Conservation (phyloP, 495 filamentous ascomycete species). For the Trichoderma virens region DNA sequence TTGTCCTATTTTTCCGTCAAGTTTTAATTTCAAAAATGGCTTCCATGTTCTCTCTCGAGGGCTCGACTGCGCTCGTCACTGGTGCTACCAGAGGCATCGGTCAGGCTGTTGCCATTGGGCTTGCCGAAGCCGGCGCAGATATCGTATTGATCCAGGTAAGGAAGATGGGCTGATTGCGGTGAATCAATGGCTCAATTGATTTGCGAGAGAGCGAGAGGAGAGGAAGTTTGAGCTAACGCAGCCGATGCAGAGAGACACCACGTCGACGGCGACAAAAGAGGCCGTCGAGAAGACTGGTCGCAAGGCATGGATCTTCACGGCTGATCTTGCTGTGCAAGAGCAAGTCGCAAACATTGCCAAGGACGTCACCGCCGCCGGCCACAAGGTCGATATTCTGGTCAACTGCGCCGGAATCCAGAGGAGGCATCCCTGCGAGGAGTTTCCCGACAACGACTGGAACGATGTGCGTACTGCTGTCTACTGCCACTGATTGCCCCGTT, state of each 20-base stretch:
- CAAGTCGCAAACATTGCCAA: constrained; percentile 57
- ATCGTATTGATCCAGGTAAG: constrained; percentile 61
- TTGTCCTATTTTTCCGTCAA: not conserved
- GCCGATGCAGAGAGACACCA: constrained; percentile 60
- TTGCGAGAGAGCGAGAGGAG: no score
- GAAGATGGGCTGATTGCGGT: not conserved
- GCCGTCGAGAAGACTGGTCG: constrained; percentile 58
- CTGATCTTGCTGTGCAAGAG: constrained; percentile 58
- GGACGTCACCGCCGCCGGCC: constrained; percentile 48
- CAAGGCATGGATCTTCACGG: constrained; percentile 58
- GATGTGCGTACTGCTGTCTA: constrained; percentile 34
- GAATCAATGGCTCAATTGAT: no score
- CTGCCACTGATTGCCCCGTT: no score
- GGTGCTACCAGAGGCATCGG: constrained; percentile 87
- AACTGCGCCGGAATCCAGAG: constrained; percentile 85
- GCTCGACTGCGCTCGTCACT: constrained; percentile 76
- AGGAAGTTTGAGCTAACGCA: no score
- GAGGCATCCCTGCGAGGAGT: constrained; percentile 66
- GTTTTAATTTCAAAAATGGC: constrained; percentile 11
- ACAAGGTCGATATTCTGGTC: constrained; percentile 63
- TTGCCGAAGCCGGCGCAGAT: constrained; percentile 81
- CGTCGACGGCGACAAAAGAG: constrained; percentile 55
- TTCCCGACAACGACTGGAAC: constrained; percentile 78
- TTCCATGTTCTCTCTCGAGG: constrained; percentile 46
- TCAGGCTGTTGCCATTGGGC: constrained; percentile 68